Evolutionary conservation across 176 grass and related monocot species (phyloP), one percentile per base, ranked within the genome.

Genomic region (Hsuehochloa calcarea): DNA sequence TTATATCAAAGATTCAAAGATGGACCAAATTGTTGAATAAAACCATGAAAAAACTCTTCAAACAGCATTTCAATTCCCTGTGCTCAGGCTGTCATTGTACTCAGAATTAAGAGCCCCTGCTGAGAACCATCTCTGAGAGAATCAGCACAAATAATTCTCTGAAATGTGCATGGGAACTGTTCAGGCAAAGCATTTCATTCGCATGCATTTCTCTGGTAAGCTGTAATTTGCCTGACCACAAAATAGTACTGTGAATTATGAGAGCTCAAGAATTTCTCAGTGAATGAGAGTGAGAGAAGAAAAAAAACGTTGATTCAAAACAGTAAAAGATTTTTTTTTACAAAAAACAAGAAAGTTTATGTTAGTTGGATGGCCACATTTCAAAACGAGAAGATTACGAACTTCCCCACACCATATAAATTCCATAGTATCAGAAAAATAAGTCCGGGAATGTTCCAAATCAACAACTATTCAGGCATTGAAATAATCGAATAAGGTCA

Each of bases 91-190:
- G 37, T 38, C 54, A 31, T 27, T 81, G 62, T 70, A 77, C 70
- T 75, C 64, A 15, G 72, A 82, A 29, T 84, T 44, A 78, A 71
- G 80, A 77, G 17, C 11, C n/a, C 31, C 1, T 63, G 66, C 10
- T 13, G 37, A 70, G 64, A 74, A 38, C 74, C 83, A 85, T 78
- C 50, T 65, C 51, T 29, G 13, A 71, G 54, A 41, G 63, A 41
- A 78, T 44, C 73, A 83, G 73, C 44, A 4, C 44, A 41, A 51
- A 68, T 54, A 62, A 51, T 77, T 83, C 10, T 63, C 54, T 78
- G 40, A 77, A 81, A 29, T 4, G 29, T 13, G 43, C 22, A 70
- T 62, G 34, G 16, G 41, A 61, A 11, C 26, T 37, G 29, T 39
- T 59, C 39, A 88, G 67, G 45, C 34, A 60, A 46, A 10, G 39